Evolutionary conservation across 768 basidiomycete species (phyloP).

Genomic region (Lactifluus echinatus): DNA sequence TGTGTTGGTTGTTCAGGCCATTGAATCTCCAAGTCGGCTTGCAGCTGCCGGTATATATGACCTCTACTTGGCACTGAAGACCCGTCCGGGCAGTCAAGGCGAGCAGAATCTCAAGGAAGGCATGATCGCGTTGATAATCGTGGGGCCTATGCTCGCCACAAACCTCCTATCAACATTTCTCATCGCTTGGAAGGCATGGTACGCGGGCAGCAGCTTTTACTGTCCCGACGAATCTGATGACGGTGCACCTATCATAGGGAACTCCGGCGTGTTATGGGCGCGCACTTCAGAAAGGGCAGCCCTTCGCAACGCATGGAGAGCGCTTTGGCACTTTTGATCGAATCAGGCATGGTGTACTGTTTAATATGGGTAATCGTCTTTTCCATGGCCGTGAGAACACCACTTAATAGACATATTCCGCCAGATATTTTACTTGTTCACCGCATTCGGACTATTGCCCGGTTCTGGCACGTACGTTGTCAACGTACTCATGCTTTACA

Average conservation of each 20-base stretch:
- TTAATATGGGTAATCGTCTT: slow-evolving; percentile 9
- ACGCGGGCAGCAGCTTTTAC: not conserved
- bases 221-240: too few relatives aligned
- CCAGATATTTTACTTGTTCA: slow-evolving; percentile 8
- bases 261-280: not conserved
- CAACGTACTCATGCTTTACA: slow-evolving; percentile 8
- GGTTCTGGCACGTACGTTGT: slow-evolving; percentile 8
- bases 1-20: not conserved
- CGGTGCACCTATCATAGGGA: not conserved
- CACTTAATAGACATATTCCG: not conserved
- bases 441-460: slow-evolving; percentile 1
- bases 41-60: slow-evolving; percentile 3
- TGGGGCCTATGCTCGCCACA: slow-evolving; percentile 13
- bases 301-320: slow-evolving; percentile 4
- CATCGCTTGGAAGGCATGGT: slow-evolving; percentile 18
- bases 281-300: slow-evolving; percentile 6
- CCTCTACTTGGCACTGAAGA: slow-evolving; percentile 1
- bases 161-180: slow-evolving; percentile 8
- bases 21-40: not conserved
- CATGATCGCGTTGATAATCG: slow-evolving; percentile 5
- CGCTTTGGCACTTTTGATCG: slow-evolving; percentile 10
- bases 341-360: slow-evolving; percentile 12
- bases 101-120: not conserved
- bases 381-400: too few relatives aligned
- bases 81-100: not conserved